Evolutionary conservation across 2,329 filamentous ascomycete species (phyloP).

Genomic region (Alternaria infectoria): DNA sequence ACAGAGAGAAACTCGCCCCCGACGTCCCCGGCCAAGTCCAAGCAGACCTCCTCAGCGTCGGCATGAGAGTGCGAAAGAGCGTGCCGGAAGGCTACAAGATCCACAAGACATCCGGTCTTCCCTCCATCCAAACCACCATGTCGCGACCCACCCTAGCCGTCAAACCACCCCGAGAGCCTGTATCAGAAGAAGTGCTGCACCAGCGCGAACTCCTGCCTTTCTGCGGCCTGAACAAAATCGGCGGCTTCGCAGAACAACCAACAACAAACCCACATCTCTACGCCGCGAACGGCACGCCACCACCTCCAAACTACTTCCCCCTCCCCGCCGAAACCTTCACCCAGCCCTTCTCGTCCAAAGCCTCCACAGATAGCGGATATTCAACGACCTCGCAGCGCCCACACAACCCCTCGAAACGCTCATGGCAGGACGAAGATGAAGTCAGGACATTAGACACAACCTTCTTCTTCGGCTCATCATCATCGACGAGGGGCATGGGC

Average conservation of each 20-base stretch:
- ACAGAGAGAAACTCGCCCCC: conserved; percentile 47
- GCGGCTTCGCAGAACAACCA: conserved; percentile 69
- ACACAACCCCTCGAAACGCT: conserved; percentile 51
- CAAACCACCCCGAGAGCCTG: conserved; percentile 30
- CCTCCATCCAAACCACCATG: conserved; percentile 37
- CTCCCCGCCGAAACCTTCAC: conserved; percentile 43
- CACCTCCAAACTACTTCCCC: conserved; percentile 36
- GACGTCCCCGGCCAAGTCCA: conserved; percentile 71
- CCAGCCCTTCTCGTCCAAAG: conserved; percentile 41
- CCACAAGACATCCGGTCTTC: conserved; percentile 49
- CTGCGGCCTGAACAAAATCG: conserved; percentile 79
- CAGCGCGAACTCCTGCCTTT: conserved; percentile 75
- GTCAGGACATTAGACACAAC: conserved; percentile 24
- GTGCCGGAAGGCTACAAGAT: conserved; percentile 96
- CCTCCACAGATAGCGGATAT: conserved; percentile 35
- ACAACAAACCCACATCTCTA: conserved; percentile 44
- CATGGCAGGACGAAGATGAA: conserved; percentile 50
- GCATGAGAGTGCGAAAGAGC: conserved; percentile 92
- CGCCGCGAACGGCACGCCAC: conserved; percentile 39
- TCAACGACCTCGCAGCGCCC: conserved; percentile 29
- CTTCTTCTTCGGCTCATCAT: conserved; percentile 36
- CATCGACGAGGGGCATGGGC: conserved; percentile 13
- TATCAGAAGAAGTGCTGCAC: conserved; percentile 33
- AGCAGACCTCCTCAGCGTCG: conserved; percentile 84
- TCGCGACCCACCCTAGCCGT: conserved; percentile 26